Evolutionary conservation across 805 yeast species (phyloP).

Genomic region (Phaffomyces antillensis): DNA sequence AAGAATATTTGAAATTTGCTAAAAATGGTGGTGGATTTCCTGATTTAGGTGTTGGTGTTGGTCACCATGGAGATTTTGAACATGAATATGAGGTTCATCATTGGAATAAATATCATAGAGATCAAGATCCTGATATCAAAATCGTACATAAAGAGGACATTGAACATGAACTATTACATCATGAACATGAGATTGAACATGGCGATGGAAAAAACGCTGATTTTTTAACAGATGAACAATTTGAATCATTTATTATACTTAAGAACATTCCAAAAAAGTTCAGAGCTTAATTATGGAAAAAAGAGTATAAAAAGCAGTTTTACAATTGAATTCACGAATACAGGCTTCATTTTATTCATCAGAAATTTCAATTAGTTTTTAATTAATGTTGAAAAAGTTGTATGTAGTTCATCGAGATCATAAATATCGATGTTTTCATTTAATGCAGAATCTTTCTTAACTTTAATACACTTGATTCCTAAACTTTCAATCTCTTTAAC

Average conservation of each 20-base stretch:
- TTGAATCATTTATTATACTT: conserved; percentile 30
- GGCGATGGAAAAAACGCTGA: conserved; percentile 55
- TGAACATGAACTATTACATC: conserved; percentile 39
- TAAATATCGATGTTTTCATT: conserved; percentile 25
- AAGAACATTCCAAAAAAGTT: conserved; percentile 34
- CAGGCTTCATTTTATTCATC: neutral
- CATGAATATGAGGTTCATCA: conserved; percentile 91
- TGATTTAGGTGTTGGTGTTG: conserved; percentile 88
- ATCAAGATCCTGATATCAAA: conserved; percentile 75
- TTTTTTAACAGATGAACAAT: conserved; percentile 29
- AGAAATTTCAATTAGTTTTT: neutral
- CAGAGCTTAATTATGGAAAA: conserved; percentile 11
- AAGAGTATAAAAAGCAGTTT: neutral
- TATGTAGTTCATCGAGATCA: conserved; percentile 36
- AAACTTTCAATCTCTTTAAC: conserved; percentile 28
- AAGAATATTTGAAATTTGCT: conserved; percentile 64
- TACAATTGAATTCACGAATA: too few species aligned
- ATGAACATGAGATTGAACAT: conserved; percentile 67
- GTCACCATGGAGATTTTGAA: conserved; percentile 92
- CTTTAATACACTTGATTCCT: conserved; percentile 43
- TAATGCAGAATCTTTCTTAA: conserved; percentile 21
- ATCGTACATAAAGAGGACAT: conserved; percentile 82
- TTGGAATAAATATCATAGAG: conserved; percentile 75
- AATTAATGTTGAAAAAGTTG: conserved; percentile 7
- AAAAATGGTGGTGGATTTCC: conserved; percentile 68